phyloP scores from a whole-genome alignment of 2,329 filamentous ascomycete species.

The Colletotrichum trifolii region DNA sequence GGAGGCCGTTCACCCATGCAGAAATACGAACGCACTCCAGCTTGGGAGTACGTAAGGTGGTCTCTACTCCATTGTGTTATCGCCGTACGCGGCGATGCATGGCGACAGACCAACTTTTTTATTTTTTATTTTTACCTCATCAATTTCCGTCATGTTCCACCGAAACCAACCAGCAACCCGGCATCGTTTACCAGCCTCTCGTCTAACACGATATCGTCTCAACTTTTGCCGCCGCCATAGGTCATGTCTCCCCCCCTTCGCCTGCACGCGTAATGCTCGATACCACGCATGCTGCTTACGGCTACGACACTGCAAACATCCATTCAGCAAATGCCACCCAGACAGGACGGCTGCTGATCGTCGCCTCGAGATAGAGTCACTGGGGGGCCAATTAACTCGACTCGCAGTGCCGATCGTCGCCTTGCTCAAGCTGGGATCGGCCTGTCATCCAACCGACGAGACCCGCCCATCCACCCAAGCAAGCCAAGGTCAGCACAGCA shows the following conservation, averaged over 20 bases:
- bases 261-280: constrained; percentile 11
- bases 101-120: no score
- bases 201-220: background rate
- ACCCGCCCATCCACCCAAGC: constrained; percentile 16
- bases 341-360: no score
- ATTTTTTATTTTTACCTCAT: constrained; percentile 11
- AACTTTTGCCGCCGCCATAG: constrained; percentile 5
- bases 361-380: no score
- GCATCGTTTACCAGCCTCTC: background rate
- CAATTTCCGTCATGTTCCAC: constrained; percentile 15
- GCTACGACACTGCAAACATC: no score
- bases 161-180: constrained; percentile 24
- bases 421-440: constrained; percentile 23
- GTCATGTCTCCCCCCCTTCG: background rate
- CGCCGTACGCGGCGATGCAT: background rate
- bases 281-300: no score
- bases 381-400: constrained; percentile 6
- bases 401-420: constrained; percentile 31
- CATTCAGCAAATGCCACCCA: no score
- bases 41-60: no score
- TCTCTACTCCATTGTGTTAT: background rate
- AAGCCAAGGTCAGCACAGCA: constrained; percentile 24
- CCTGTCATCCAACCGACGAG: constrained; percentile 30
- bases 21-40: no score
- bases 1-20: no score